Evolutionary conservation across 371 early-diverging fungal genomes (phyloP).

Genomic region (Syncephalastrum monosporum): DNA sequence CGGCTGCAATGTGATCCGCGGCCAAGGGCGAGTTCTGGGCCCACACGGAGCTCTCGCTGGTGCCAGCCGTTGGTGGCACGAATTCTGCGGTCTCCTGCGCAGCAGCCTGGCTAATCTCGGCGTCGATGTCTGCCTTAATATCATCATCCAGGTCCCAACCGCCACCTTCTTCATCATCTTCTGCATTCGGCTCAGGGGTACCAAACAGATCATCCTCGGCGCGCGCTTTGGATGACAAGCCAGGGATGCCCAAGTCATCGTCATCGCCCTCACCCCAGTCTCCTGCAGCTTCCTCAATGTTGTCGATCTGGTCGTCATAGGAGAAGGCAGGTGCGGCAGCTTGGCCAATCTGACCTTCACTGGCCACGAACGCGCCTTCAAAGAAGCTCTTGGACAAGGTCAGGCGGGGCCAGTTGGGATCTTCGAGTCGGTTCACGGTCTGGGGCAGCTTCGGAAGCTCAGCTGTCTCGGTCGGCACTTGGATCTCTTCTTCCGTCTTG

Average conservation of each 20-base stretch:
- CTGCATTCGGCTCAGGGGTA: slow-evolving; percentile 42
- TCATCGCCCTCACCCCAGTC: slow-evolving; percentile 76
- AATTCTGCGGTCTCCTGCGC: slow-evolving; percentile 65
- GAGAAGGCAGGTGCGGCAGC: slow-evolving; percentile 40
- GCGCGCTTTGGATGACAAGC: slow-evolving; percentile 7
- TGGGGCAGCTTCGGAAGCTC: slow-evolving; percentile 59
- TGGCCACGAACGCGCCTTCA: slow-evolving; percentile 58
- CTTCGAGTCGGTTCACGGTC: slow-evolving; percentile 67
- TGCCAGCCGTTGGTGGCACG: slow-evolving; percentile 73
- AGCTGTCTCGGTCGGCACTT: slow-evolving; percentile 40
- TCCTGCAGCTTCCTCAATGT: slow-evolving; percentile 55
- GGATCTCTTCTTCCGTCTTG: slow-evolving; percentile 62
- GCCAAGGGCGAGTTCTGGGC: slow-evolving; percentile 80
- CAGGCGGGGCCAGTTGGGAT: slow-evolving; percentile 88
- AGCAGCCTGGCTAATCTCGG: slow-evolving; percentile 60
- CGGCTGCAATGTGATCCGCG: slow-evolving; percentile 91
- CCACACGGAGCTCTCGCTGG: slow-evolving; percentile 71
- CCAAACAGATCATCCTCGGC: slow-evolving; percentile 25
- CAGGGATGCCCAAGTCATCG: slow-evolving; percentile 33
- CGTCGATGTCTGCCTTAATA: slow-evolving; percentile 60
- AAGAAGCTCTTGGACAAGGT: slow-evolving; percentile 70
- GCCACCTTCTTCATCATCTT: slow-evolving; percentile 50
- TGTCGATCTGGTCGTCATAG: slow-evolving; percentile 51
- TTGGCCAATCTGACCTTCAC: slow-evolving; percentile 28
- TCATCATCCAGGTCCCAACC: slow-evolving; percentile 67